Conservation (phyloP, 139 green algal species). For the Pedinophyceae sp. region DNA sequence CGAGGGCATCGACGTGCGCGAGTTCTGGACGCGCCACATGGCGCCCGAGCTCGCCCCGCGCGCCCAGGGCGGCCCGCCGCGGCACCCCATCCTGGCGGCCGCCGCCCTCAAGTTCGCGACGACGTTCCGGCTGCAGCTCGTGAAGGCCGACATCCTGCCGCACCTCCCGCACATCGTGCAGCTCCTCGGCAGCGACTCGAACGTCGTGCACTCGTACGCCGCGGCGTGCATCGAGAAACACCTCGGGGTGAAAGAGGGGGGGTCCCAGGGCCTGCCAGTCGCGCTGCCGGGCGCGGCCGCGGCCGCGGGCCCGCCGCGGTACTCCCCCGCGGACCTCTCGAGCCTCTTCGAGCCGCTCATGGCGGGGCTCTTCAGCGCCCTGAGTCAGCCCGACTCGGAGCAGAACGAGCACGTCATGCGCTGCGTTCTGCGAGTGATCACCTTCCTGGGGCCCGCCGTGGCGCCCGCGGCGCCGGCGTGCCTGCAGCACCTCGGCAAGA, state of each 20-base stretch:
- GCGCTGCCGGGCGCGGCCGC: neutral
- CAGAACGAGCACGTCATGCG: slow-evolving; percentile 96
- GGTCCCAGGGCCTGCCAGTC: neutral
- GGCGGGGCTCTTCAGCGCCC: slow-evolving; percentile 64
- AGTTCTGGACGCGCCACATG: slow-evolving; percentile 72
- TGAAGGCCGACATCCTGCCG: slow-evolving; percentile 14
- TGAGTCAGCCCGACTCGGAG: slow-evolving; percentile 55
- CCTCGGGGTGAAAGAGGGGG: slow-evolving; percentile 50
- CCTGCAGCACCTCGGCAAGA: slow-evolving; percentile 32
- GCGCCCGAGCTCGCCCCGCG: neutral
- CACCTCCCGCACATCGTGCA: slow-evolving; percentile 45
- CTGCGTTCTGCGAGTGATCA: slow-evolving; percentile 69
- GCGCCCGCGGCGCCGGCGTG: slow-evolving; percentile 34
- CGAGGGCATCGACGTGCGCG: slow-evolving; percentile 70
- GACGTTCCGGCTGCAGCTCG: slow-evolving; percentile 43
- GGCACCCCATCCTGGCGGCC: slow-evolving; percentile 69
- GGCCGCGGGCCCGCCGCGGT: slow-evolving; percentile 24
- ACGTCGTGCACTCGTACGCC: slow-evolving; percentile 95
- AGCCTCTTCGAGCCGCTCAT: slow-evolving; percentile 49
- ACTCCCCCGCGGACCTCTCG: slow-evolving; percentile 46
- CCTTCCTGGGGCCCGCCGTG: slow-evolving; percentile 54
- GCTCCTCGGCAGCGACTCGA: slow-evolving; percentile 44
- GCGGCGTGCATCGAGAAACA: slow-evolving; percentile 76
- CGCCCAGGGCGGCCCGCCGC: no score
- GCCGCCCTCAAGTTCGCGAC: slow-evolving; percentile 93